Evolutionary conservation across 1,139 yeast species (phyloP).

Genomic region (Nematodospora anomalae): DNA sequence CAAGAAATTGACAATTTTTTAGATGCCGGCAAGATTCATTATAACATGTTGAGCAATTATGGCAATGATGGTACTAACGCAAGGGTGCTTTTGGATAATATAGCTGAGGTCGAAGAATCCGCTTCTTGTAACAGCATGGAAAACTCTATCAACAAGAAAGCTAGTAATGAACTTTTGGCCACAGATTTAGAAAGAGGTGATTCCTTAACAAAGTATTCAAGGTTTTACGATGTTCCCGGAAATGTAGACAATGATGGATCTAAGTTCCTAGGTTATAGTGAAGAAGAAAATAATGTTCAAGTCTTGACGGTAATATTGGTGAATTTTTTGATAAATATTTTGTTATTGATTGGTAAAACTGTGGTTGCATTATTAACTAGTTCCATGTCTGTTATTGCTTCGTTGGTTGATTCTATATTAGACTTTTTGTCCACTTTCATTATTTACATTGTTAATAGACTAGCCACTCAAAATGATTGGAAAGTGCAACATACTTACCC

Average conservation of each 20-base stretch:
- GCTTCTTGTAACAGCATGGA: conserved; percentile 13
- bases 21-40: conserved; percentile 68
- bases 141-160: conserved; percentile 12
- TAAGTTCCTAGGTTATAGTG: conserved; percentile 24
- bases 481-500: conserved; percentile 53
- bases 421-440: conserved; percentile 76
- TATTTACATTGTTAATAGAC: conserved; percentile 60
- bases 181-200: conserved; percentile 15
- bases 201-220: conserved; percentile 19
- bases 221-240: conserved; percentile 55
- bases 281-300: conserved; percentile 41
- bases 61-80: conserved; percentile 22
- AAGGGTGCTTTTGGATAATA: conserved; percentile 20
- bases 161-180: conserved; percentile 3
- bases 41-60: conserved; percentile 63
- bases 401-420: conserved; percentile 71
- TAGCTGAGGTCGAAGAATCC: conserved; percentile 23
- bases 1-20: conserved; percentile 62
- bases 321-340: conserved; percentile 61
- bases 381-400: conserved; percentile 75
- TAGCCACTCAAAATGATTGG: conserved; percentile 59
- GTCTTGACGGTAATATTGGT: conserved; percentile 64
- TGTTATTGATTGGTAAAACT: conserved; percentile 60
- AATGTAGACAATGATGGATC: conserved; percentile 48
- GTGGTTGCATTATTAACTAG: conserved; percentile 63